Base-by-base conservation (phyloP, 768 basidiomycete genomes). In the Rhodotorula taiwanensis region DNA sequence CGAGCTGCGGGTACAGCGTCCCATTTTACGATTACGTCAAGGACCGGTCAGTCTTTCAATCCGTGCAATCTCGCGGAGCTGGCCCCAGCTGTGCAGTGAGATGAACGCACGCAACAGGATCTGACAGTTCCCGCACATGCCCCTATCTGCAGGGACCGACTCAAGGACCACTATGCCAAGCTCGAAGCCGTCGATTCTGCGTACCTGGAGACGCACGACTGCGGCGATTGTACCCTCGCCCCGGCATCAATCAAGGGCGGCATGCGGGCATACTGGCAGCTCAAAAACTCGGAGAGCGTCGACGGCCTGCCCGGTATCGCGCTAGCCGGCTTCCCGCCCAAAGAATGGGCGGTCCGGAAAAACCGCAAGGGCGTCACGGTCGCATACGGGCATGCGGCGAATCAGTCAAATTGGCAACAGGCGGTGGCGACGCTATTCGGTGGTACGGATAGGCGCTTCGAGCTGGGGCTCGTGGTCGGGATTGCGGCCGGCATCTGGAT, bases 1-100 rank as follows among this genome's bases (percentile, higher is more conserved):
- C 63, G 8, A 54, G 50, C 33, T 69, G 67, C 48, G 67, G 67
- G 7, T 61, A 49, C 36, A 31, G 27, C 11, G 59, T 69, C 21
- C 67, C 67, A 1, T 58, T 42, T 43, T 69, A 49, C 39, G 47
- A 57, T 14, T 69, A 58, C 43, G 45, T 34, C 18, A 63, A 50
- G 8, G 67, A 65, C 15, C 36, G 67, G 41, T 50, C 23, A 45
- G 50, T 42, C 7, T 7, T 8, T 13, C n/a, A n/a, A n/a, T n/a
- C n/a, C n/a, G n/a, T n/a, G n/a, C n/a, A n/a, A n/a, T n/a, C n/a
- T n/a, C n/a, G n/a, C n/a, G n/a, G n/a, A n/a, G n/a, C n/a, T n/a
- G n/a, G n/a, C n/a, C n/a, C n/a, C n/a, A n/a, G n/a, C n/a, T n/a
- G n/a, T n/a, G n/a, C n/a, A n/a, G n/a, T n/a, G n/a, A n/a, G n/a